Base-by-base conservation (phyloP, 371 early-diverging fungal species). In the Mucor irregularis region DNA sequence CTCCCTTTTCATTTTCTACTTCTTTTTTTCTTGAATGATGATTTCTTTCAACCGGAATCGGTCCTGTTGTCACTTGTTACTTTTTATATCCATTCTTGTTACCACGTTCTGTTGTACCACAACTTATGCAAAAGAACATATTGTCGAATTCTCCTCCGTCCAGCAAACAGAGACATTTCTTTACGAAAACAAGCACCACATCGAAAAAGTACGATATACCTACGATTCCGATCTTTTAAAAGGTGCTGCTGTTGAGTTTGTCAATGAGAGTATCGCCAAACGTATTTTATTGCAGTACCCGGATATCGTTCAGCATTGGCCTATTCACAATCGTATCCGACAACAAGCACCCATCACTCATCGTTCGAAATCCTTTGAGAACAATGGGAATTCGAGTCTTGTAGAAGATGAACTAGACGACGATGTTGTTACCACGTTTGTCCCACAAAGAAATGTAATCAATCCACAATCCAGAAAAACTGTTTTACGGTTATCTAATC, bases 211-310 rank as follows among this genome's bases (percentile, higher is more conserved):
- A 13, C 68, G 69, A 11, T 58, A 76, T 34, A 52, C 51, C 0
- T 76, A 66, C 44, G 53, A 66, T 28, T 69, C 70, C 3, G 62
- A 58, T 37, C 24, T 76, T 1, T 50, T 76, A 4, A 47, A 49
- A 17, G 76, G 70, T 11, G 40, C 56, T 5, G 61, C 76, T 4
- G 59, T 69, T 11, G 62, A 66, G 7, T 71, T 72, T 34, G 44
- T 35, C 24, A 53, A 56, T 3, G 10, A 40, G 2, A 44, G 44
- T 1, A 34, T 51, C 11, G 73, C 73, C 9, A 43, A 57, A n/a
- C 7, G 31, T 4, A 53, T 64, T 0, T 30, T 68, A 0, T n/a
- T 39, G 4, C 31, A 45, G 26, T 45, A 58, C 17, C 49, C 56
- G 24, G 29, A 56, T 9, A 48, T 71, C 16, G 16, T 69, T 7